Evolutionary conservation across 305 asterid species (phyloP).

Genomic region (Fraxinus platypoda): DNA sequence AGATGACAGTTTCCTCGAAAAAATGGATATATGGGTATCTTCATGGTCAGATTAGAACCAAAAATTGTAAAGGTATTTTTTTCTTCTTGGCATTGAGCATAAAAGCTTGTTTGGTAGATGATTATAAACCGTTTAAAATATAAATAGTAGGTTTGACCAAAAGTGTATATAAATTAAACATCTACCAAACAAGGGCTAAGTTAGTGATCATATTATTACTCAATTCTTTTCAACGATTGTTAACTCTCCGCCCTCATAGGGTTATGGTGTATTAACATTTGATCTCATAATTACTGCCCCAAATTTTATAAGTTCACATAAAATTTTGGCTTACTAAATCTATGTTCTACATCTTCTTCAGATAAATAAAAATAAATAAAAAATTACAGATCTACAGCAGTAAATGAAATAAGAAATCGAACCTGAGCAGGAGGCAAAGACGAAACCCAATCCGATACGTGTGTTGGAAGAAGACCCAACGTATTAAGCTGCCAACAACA

Average conservation of each 20-base stretch:
- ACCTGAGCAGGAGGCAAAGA: constrained; percentile 98
- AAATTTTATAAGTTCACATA: background rate
- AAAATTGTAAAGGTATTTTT: background rate
- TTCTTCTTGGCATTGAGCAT: background rate
- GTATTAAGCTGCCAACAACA: constrained; percentile 69
- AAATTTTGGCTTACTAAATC: background rate
- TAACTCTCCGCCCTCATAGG: background rate
- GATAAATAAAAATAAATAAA: background rate
- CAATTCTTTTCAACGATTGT: background rate
- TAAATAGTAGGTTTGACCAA: background rate
- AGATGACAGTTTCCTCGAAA: background rate
- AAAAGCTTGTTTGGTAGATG: background rate
- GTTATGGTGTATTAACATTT: background rate
- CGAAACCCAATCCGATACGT: constrained; percentile 94
- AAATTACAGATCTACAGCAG: background rate
- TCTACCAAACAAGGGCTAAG: background rate
- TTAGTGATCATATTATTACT: background rate
- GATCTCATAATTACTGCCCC: background rate
- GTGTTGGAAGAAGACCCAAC: constrained; percentile 95
- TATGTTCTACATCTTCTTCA: background rate
- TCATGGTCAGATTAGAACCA: background rate
- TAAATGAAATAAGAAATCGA: constrained; percentile 11
- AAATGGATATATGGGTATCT: background rate
- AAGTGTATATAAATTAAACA: background rate
- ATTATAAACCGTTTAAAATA: too few relatives aligned